These are phyloP conservation scores for Chaetomium tenue DNA, from an alignment of 495 filamentous ascomycete species.

Conservation along the genomic window DNA sequence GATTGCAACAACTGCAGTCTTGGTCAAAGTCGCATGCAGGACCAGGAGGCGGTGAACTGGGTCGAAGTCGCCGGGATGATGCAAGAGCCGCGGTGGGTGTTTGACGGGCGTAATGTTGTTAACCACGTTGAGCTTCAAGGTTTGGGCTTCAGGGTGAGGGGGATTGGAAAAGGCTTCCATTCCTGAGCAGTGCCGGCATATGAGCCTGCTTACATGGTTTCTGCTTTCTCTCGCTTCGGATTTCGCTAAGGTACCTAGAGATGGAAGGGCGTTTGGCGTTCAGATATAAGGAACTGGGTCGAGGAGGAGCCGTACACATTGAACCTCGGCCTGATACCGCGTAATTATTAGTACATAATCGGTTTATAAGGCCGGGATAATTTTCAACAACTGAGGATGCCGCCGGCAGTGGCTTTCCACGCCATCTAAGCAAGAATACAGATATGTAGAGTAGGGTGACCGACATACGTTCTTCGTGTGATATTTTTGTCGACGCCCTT, in stretches of 20 bases:
- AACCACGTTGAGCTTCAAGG: constrained; percentile 29
- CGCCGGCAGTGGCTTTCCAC: too few species aligned
- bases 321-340: not conserved
- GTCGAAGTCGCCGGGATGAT: constrained; percentile 51
- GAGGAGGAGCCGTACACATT: not conserved
- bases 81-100: constrained; percentile 66
- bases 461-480: too few species aligned
- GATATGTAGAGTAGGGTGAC: too few species aligned
- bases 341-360: not conserved
- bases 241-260: not conserved
- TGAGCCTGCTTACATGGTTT: too few species aligned
- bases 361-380: not conserved
- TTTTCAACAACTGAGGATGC: not conserved
- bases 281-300: not conserved
- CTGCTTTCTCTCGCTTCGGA: too few species aligned
- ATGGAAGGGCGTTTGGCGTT: not conserved
- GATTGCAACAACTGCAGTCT: not conserved
- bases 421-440: too few species aligned
- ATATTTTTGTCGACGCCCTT: too few species aligned
- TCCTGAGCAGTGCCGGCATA: not conserved
- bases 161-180: constrained; percentile 30
- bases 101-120: constrained; percentile 59
- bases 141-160: constrained; percentile 32
- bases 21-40: constrained; percentile 14
- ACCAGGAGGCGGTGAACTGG: constrained; percentile 52